Evolutionary conservation across 2,329 filamentous ascomycete genomes (phyloP).

Genomic region (Ophiostoma novo-ulmi): DNA sequence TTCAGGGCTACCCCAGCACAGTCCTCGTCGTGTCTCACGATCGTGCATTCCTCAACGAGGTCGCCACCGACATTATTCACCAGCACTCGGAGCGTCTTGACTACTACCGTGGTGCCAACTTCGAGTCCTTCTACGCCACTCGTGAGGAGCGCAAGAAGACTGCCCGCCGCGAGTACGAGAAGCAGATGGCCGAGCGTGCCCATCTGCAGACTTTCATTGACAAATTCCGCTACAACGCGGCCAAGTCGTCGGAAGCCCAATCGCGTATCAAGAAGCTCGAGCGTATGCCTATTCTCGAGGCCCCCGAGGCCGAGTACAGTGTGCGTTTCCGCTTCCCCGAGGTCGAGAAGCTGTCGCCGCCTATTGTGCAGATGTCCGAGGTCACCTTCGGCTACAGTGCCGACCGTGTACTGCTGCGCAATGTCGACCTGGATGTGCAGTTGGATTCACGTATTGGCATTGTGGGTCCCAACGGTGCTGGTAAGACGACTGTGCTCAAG

Average conservation of each 20-base stretch:
- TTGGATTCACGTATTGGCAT: slow-evolving; percentile 97
- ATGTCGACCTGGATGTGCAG: slow-evolving; percentile 94
- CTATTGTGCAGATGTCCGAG: slow-evolving; percentile 94
- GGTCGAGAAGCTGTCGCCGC: slow-evolving; percentile 93
- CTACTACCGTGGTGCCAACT: slow-evolving; percentile 98
- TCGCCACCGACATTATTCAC: slow-evolving; percentile 98
- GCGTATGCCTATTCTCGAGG: slow-evolving; percentile 85
- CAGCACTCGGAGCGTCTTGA: slow-evolving; percentile 95
- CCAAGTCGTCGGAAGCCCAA: slow-evolving; percentile 96
- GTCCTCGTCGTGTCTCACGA: slow-evolving; percentile 97
- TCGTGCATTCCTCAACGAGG: slow-evolving; percentile 96
- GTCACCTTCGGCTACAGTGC: slow-evolving; percentile 83
- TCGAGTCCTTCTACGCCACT: slow-evolving; percentile 94
- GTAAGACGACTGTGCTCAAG: slow-evolving; percentile 97
- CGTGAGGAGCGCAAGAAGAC: slow-evolving; percentile 96
- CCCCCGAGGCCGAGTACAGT: slow-evolving; percentile 89
- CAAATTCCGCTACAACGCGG: slow-evolving; percentile 99
- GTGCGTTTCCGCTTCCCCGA: slow-evolving; percentile 97
- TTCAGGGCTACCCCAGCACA: slow-evolving; percentile 89
- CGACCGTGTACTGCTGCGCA: slow-evolving; percentile 72
- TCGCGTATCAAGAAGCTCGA: slow-evolving; percentile 99
- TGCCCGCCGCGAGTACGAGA: slow-evolving; percentile 95
- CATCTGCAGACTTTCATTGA: slow-evolving; percentile 98
- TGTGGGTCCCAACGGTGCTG: slow-evolving; percentile 97
- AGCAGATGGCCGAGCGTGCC: slow-evolving; percentile 88